Percentiles rank a stretch among this genome's conserved stretches.
phyloP scores from a whole-genome alignment of 2,329 filamentous ascomycete species.

The Claviceps sp. region DNA sequence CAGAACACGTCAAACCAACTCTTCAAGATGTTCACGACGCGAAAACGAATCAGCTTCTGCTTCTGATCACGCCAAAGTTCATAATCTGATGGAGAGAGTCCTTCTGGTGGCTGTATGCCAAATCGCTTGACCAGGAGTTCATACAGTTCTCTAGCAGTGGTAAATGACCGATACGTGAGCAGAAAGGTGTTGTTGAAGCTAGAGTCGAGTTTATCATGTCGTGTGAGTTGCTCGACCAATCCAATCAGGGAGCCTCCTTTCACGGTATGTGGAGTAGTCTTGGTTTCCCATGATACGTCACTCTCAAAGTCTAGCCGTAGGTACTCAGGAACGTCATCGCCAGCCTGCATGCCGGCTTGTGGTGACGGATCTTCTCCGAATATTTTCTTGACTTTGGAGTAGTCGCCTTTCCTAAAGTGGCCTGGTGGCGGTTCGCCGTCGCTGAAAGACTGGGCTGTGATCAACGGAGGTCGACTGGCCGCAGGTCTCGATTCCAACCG shows the following conservation, averaged over 20 bases:
- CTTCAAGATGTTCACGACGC: slow-evolving; percentile 95
- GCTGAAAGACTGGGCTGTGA: slow-evolving; percentile 48
- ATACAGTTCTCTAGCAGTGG: slow-evolving; percentile 77
- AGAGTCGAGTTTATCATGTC: slow-evolving; percentile 89
- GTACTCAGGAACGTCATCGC: slow-evolving; percentile 73
- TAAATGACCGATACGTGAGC: slow-evolving; percentile 92
- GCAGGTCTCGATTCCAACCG: slow-evolving; percentile 40
- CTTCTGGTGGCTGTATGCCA: slow-evolving; percentile 79
- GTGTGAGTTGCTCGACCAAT: slow-evolving; percentile 85
- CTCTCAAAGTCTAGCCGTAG: slow-evolving; percentile 75
- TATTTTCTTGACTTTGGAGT: slow-evolving; percentile 52
- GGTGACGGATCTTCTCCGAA: slow-evolving; percentile 51
- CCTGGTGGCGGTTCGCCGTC: slow-evolving; percentile 42
- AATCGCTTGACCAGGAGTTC: slow-evolving; percentile 86
- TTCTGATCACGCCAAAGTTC: slow-evolving; percentile 87
- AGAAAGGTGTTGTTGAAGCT: slow-evolving; percentile 97
- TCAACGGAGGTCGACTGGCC: slow-evolving; percentile 31
- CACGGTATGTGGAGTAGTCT: slow-evolving; percentile 59
- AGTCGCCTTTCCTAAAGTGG: slow-evolving; percentile 44
- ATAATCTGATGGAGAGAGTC: slow-evolving; percentile 60
- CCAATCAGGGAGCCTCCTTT: slow-evolving; percentile 83
- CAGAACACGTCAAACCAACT: slow-evolving; percentile 98
- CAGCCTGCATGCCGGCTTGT: slow-evolving; percentile 29
- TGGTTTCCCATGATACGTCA: slow-evolving; percentile 81
- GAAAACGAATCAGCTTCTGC: slow-evolving; percentile 89